These are phyloP conservation scores for Ilyonectria sp. DNA, from an alignment of 2,329 filamentous ascomycete genomes.

Conservation along the genomic window DNA sequence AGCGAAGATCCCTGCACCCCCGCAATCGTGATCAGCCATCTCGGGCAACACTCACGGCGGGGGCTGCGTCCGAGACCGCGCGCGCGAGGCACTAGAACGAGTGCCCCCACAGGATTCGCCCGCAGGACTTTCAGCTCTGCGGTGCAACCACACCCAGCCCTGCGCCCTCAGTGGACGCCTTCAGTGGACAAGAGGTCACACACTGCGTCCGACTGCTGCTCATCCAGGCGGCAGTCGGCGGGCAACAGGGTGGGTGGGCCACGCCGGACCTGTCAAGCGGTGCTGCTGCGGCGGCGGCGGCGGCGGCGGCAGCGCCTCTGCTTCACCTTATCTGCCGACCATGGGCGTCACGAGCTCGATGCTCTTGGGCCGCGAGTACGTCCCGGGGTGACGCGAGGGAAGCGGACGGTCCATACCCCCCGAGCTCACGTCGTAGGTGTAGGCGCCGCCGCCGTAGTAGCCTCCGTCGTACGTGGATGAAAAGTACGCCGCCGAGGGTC, in stretches of 20 bases:
- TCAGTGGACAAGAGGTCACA: conserved; percentile 14
- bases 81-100: conserved; percentile 26
- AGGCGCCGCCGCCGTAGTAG: conserved; percentile 54
- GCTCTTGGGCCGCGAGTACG: conserved; percentile 72
- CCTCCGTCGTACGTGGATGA: conserved; percentile 69
- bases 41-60: conserved; percentile 36
- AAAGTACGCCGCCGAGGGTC: conserved; percentile 59
- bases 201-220: conserved; percentile 7
- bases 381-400: conserved; percentile 68
- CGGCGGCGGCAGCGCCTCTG: not conserved
- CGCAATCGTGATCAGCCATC: conserved; percentile 45
- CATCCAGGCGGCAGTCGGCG: conserved; percentile 9
- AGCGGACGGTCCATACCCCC: conserved; percentile 68
- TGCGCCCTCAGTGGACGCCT: conserved; percentile 11
- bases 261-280: conserved; percentile 16
- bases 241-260: conserved; percentile 1
- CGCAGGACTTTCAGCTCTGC: conserved; percentile 20
- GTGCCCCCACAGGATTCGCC: conserved; percentile 21
- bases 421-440: conserved; percentile 55
- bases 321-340: conserved; percentile 60
- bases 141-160: conserved; percentile 22
- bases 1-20: conserved; percentile 44
- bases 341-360: conserved; percentile 76
- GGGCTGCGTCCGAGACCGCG: conserved; percentile 34
- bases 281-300: not conserved